Evolutionary conservation across 495 filamentous ascomycete genomes (phyloP), one percentile per base, ranked within the genome.

Genomic region (Usnea hakonensis): DNA sequence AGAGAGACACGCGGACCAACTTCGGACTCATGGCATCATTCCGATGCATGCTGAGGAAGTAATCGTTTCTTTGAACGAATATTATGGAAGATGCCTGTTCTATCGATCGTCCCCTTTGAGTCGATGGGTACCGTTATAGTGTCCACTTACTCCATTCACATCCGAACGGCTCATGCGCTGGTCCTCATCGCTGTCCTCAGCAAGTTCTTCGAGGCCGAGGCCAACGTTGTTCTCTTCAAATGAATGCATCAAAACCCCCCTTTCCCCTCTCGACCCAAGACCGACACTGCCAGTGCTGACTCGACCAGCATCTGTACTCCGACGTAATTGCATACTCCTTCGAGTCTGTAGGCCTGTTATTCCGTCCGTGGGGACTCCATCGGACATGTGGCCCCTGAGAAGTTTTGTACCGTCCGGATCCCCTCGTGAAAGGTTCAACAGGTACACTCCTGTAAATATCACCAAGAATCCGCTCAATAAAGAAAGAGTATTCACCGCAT

Each of bases 381-480:
- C 83, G 61, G 76, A 76, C 55, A 78, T 73, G 60, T 86, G 87
- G 48, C 81, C 78, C 33, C 86, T 87, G 28, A 91, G 77, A 65
- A 85, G 66, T 44, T 77, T 80, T 46, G 79, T 83, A 23, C 94
- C 95, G 64, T 96, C 85, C 0, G 94, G 91, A 70, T 98, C 94
- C 64, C 85, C 80, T 58, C 95, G 88, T 11, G 91, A 95, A 35
- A 97, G 86, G 69, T 97, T 97, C 67, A 98, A 85, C 7, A 98
- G 86, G 74, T 98, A 98, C 43, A 98, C 94, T 44, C 94, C 94
- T 3, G 93, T 87, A 75, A 98, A 98, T 64, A 96, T 98, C 62
- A 96, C 84, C 55, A 98, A 83, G 79, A 98, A 98, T 60, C 94
- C 94, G 69, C 86, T 90, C 54, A 98, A 81, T 30, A 98, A 79